Percentiles rank a stretch among this genome's conserved stretches.
phyloP scores from a whole-genome alignment of 768 basidiomycete genomes.

The Rhizopogon vesiculosus region DNA sequence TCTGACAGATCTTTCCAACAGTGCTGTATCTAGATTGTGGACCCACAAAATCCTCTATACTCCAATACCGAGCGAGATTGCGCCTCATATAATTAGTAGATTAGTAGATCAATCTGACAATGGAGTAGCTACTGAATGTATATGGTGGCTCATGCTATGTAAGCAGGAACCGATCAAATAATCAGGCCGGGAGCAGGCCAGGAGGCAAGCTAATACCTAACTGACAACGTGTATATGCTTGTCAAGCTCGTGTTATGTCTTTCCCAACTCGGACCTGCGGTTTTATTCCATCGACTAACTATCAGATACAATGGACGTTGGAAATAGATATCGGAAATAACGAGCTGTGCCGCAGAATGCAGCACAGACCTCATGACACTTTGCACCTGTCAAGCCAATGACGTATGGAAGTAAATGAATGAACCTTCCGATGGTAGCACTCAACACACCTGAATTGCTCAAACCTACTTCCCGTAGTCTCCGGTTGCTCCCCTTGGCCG shows the following conservation, averaged over 20 bases:
- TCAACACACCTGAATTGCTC: neutral
- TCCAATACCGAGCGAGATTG: neutral
- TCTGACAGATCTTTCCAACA: neutral
- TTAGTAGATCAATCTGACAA: neutral
- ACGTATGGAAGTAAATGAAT: neutral
- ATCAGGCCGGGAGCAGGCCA: neutral
- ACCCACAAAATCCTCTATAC: neutral
- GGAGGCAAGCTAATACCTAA: neutral
- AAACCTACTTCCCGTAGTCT: neutral
- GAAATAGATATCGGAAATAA: conserved; percentile 2
- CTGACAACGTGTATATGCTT: neutral
- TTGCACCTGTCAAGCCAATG: neutral
- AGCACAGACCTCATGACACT: neutral
- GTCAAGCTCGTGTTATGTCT: neutral
- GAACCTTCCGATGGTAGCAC: neutral
- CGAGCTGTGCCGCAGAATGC: neutral
- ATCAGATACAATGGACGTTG: neutral
- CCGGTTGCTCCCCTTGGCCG: neutral
- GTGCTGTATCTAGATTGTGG: neutral
- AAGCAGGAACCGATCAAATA: neutral
- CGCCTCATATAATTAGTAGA: neutral
- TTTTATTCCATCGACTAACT: neutral
- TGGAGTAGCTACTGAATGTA: neutral
- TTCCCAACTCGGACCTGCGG: neutral
- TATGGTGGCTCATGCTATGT: neutral